These are phyloP conservation scores for Euphorbia corollata DNA, from an alignment of 441 rosid species.

Conservation along the genomic window DNA sequence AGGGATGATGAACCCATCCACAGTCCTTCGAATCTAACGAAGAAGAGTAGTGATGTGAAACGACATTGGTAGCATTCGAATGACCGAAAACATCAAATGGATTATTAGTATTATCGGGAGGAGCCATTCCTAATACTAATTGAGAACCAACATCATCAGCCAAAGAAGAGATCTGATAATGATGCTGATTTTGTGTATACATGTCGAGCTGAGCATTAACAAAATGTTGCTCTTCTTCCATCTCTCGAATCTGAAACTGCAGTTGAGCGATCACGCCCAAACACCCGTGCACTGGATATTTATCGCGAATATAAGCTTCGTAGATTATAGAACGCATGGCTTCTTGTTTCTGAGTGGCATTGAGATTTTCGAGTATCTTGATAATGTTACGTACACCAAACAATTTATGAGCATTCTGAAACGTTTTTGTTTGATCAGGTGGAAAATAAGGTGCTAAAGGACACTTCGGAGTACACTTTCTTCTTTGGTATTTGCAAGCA, in stretches of 20 bases:
- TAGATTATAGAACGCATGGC: slow-evolving; percentile 80
- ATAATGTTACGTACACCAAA: slow-evolving; percentile 75
- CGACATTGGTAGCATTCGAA: slow-evolving; percentile 3
- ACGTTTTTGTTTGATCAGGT: slow-evolving; percentile 56
- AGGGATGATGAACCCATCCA: too few relatives aligned
- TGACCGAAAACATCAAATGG: slow-evolving; percentile 32
- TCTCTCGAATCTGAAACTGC: slow-evolving; percentile 34
- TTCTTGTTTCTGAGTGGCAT: slow-evolving; percentile 37
- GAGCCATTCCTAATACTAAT: slow-evolving; percentile 70
- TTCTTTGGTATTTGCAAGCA: slow-evolving; percentile 77
- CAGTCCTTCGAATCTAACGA: slow-evolving; percentile 45
- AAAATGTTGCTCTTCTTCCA: slow-evolving; percentile 52
- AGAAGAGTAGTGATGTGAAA: slow-evolving; percentile 31
- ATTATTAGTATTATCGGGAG: slow-evolving; percentile 31
- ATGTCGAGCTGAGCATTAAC: slow-evolving; percentile 50
- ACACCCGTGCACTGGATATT: slow-evolving; percentile 78
- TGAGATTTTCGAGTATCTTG: slow-evolving; percentile 45
- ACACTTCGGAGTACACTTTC: slow-evolving; percentile 62
- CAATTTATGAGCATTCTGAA: slow-evolving; percentile 65
- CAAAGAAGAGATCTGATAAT: slow-evolving; percentile 27
- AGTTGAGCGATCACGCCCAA: slow-evolving; percentile 47
- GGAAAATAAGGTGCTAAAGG: slow-evolving; percentile 73
- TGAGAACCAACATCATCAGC: slow-evolving; percentile 52
- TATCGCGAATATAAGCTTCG: slow-evolving; percentile 59
- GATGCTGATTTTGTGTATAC: slow-evolving; percentile 32